Base-by-base conservation (phyloP, 495 filamentous ascomycete species). In the Neurospora pannonica region DNA sequence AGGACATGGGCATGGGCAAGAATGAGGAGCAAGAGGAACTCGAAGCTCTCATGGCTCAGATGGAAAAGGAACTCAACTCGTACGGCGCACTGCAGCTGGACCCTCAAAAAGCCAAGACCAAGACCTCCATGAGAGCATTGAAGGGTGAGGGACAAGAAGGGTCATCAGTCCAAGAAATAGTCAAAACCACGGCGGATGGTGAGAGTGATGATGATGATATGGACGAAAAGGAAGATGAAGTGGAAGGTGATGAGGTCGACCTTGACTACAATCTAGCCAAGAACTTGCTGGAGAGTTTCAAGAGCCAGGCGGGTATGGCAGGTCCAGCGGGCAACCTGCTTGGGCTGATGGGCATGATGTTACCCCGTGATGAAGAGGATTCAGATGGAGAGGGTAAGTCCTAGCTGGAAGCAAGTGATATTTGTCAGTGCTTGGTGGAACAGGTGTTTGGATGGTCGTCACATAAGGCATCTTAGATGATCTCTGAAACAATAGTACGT, bases 251-350 rank as follows among this genome's bases (percentile, higher is more conserved):
- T 4, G 91, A 91, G 73, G 86, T 94, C 13, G 87, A 95, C 74
- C 88, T 93, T 60, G 93, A 97, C 77, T 92, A 93, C 79, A 94
- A 95, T 70, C 87, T 99, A 6, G 95, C 93, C 42, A 94, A 93
- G 79, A 98, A 97, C 78, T 81, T 98, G 31, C 84, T 98, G n/a
- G 92, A 97, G 83, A 93, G 92, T 78, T 93, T 98, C 78, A 96
- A 97, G 76, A 90, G 91, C 37, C 95, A 98, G 79, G 93, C 84
- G 6, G 95, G 95, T 43, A 87, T 92, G 82, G 85, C 94, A 15
- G 95, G 95, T 0, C 95, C 95, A 2, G 91, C 90, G 5, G 91
- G 95, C 2, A 98, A 97, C 80, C 81, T 98, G 73, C 85, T 98
- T 76, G 90, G 90, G 5, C 87, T 94, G 86, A 90, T 97, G 93